These are phyloP conservation scores for Ganoderma sp. DNA, from an alignment of 1,284 basidiomycete genomes.

Conservation along the genomic window DNA sequence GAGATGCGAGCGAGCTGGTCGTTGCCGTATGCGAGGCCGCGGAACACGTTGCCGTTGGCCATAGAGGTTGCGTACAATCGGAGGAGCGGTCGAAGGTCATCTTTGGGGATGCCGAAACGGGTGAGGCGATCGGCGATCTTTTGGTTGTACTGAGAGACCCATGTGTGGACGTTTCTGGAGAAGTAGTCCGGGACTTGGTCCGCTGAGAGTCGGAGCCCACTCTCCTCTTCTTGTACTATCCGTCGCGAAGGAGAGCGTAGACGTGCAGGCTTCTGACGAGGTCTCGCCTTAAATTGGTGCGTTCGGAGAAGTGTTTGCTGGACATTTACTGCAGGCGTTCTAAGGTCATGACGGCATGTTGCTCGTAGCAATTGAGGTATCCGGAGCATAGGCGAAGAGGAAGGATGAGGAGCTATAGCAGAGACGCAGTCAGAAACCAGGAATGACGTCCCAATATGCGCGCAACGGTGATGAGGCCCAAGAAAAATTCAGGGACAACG, in stretches of 20 bases:
- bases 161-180: slow-evolving; percentile 34
- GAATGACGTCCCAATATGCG: not conserved
- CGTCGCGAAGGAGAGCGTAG: not conserved
- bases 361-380: slow-evolving; percentile 17
- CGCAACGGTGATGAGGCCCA: no score
- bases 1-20: slow-evolving; percentile 39
- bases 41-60: slow-evolving; percentile 42
- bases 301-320: slow-evolving; percentile 14
- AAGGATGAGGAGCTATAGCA: no score
- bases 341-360: slow-evolving; percentile 24
- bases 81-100: slow-evolving; percentile 45
- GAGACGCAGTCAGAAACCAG: not conserved
- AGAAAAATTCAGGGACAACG: no score
- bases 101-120: slow-evolving; percentile 50
- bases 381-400: slow-evolving; percentile 19
- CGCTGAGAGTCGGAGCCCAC: not conserved
- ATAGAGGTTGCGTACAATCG: slow-evolving; percentile 45
- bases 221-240: not conserved
- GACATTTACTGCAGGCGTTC: not conserved
- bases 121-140: slow-evolving; percentile 40
- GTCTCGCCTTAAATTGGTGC: not conserved
- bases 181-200: slow-evolving; percentile 28
- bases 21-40: slow-evolving; percentile 45
- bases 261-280: not conserved
- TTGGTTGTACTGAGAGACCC: slow-evolving; percentile 32